Base-by-base conservation (phyloP, 768 basidiomycete genomes). In the Termitomyces sp. region DNA sequence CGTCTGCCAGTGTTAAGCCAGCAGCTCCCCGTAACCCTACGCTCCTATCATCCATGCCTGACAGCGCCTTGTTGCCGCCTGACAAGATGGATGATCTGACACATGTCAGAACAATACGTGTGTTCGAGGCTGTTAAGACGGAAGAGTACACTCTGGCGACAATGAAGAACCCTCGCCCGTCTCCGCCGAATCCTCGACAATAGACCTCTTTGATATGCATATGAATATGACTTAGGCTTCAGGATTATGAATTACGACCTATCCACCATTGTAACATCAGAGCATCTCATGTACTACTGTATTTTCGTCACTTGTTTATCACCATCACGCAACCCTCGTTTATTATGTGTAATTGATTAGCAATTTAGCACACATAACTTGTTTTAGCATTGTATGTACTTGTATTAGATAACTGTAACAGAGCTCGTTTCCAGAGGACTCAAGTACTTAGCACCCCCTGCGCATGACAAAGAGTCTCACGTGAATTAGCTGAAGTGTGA, bases 31-130 rank as follows among this genome's bases (percentile, higher is more conserved):
- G 59, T 48, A 59, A 48, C 39, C 63, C 45, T 56, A 66, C 50
- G 65, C 64, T 40, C 23, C 41, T 55, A 52, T 55, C 41, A 49
- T 25, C n/a, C 21, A 49, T 50, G 40, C 44, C 47, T 58, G 51
- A 56, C 14, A 52, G 37, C n/a, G 35, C 27, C 27, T 39, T 45
- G 23, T 27, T 23, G n/a, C 44, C 49, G 2, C 60, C 47, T 53
- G 59, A 63, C 59, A 61, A 68, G 51, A 58, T 61, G 5, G 71
- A 77, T 21, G 78, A 78, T 19, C 69, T 82, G 42, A 73, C 75
- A 7, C 76, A 83, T 49, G 68, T 83, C 2, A 79, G 83, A 41
- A 77, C 76, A 10, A 73, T 85, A 53, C 75, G 74, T 39, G 76
- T 85, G 8, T 84, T 76, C 62, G 68, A 76, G 41, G 82, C 81